These are phyloP conservation scores for Eucalyptus tenuipes DNA, from an alignment of 345 rosid genomes.

Conservation along the genomic window DNA sequence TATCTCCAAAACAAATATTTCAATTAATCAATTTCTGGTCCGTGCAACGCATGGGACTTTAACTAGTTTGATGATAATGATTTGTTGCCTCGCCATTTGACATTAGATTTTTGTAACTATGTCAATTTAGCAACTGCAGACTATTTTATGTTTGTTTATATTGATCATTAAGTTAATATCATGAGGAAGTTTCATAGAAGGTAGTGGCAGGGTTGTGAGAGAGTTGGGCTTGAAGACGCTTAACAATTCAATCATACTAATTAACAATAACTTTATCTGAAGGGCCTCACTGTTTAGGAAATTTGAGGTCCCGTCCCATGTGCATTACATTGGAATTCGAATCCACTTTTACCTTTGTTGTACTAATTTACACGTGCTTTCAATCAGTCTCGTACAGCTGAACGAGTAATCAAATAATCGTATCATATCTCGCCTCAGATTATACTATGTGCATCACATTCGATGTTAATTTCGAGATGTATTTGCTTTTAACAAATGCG, in stretches of 20 bases:
- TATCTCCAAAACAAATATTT: too few relatives aligned
- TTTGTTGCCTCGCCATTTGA: neutral
- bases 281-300: neutral
- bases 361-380: neutral
- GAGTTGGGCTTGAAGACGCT: neutral
- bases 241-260: too few relatives aligned
- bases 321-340: neutral
- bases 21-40: too few relatives aligned
- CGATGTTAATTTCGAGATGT: fast-evolving
- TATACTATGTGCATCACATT: too few relatives aligned
- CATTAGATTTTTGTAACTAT: neutral
- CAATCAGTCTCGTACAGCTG: neutral
- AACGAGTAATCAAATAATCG: fast-evolving
- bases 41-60: neutral
- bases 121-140: neutral
- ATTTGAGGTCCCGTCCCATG: neutral
- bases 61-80: neutral
- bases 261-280: too few relatives aligned
- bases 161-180: neutral
- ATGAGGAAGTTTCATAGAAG: neutral
- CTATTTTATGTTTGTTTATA: too few relatives aligned
- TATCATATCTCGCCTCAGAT: neutral
- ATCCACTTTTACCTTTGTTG: neutral
- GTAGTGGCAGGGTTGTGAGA: neutral
- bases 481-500: neutral